A percentile compares a stretch with the other conserved stretches of the same genome.
Conservation (phyloP, 345 rosid genomes). For the Draba incana region DNA sequence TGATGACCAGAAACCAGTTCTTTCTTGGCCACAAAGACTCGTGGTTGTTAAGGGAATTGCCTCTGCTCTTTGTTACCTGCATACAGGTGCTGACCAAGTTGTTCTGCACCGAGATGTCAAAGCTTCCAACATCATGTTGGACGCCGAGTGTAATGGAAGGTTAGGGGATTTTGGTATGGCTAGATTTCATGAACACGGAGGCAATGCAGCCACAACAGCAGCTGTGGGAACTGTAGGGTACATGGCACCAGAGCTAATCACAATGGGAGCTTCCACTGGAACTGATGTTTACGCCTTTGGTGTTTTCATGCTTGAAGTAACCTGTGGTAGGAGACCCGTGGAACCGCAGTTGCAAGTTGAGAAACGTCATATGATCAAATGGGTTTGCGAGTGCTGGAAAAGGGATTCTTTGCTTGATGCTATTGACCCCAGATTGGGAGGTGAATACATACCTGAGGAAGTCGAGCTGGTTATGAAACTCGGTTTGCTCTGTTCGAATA, state of each 20-base stretch:
- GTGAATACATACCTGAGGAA: slow-evolving; percentile 41
- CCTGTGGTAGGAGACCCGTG: slow-evolving; percentile 67
- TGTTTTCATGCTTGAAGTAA: slow-evolving; percentile 54
- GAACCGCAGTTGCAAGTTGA: slow-evolving; percentile 50
- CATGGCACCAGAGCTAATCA: slow-evolving; percentile 54
- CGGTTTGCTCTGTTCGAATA: slow-evolving; percentile 51
- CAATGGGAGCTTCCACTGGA: slow-evolving; percentile 50
- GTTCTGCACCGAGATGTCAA: slow-evolving; percentile 61
- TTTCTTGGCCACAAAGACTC: slow-evolving; percentile 52
- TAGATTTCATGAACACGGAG: slow-evolving; percentile 76
- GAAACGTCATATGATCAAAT: slow-evolving; percentile 44
- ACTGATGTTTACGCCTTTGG: slow-evolving; percentile 59
- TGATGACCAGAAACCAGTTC: slow-evolving; percentile 31
- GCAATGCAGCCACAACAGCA: slow-evolving; percentile 69
- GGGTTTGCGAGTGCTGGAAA: slow-evolving; percentile 49
- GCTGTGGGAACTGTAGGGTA: slow-evolving; percentile 85
- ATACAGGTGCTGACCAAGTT: slow-evolving; percentile 58
- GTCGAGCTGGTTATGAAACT: slow-evolving; percentile 55
- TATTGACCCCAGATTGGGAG: slow-evolving; percentile 45
- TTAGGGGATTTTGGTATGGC: slow-evolving; percentile 96
- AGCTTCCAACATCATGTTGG: slow-evolving; percentile 55
- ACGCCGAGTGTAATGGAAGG: slow-evolving; percentile 71
- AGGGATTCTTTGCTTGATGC: slow-evolving; percentile 46
- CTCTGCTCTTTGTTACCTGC: slow-evolving; percentile 52
- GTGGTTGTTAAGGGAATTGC: slow-evolving; percentile 51